phyloP scores from a whole-genome alignment of 805 yeast species.

The Candida pini region DNA sequence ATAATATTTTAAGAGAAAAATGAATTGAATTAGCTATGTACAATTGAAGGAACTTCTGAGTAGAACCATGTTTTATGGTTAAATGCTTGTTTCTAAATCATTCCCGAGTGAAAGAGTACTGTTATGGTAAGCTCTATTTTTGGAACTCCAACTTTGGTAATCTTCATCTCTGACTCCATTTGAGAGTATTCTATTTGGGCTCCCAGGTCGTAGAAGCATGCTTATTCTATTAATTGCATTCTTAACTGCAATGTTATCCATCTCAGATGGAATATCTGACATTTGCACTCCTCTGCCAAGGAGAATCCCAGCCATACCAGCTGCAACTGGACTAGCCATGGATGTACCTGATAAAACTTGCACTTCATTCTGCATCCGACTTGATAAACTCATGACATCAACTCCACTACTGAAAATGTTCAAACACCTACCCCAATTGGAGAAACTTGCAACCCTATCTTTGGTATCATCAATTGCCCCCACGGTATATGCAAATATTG shows the following conservation, averaged over 20 bases:
- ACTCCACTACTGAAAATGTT: slow-evolving; percentile 83
- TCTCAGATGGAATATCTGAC: slow-evolving; percentile 32
- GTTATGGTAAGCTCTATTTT: too few species aligned
- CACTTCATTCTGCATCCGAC: slow-evolving; percentile 12
- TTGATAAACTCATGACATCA: slow-evolving; percentile 51
- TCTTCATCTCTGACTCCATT: slow-evolving; percentile 22
- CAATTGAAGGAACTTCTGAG: too few species aligned
- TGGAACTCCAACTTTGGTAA: too few species aligned
- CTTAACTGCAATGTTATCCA: slow-evolving; percentile 42
- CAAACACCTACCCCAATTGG: slow-evolving; percentile 94
- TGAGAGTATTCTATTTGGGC: slow-evolving; percentile 54
- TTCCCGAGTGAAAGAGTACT: too few species aligned
- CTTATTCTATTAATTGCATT: slow-evolving; percentile 44
- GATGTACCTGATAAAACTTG: slow-evolving; percentile 67
- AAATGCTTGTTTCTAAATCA: too few species aligned
- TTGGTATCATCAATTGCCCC: slow-evolving; percentile 81
- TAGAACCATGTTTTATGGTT: too few species aligned
- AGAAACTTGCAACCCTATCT: slow-evolving; percentile 67
- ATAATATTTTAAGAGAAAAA: too few species aligned
- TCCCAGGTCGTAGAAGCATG: slow-evolving; percentile 40
- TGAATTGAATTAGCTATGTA: too few species aligned
- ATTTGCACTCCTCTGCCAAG: slow-evolving; percentile 46
- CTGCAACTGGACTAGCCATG: slow-evolving; percentile 73
- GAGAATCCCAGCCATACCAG: slow-evolving; percentile 57
- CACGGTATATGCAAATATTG: slow-evolving; percentile 65